Evolutionary conservation across 768 basidiomycete genomes (phyloP), one percentile per base, ranked within the genome.

Genomic region (Boletus reticulatus): DNA sequence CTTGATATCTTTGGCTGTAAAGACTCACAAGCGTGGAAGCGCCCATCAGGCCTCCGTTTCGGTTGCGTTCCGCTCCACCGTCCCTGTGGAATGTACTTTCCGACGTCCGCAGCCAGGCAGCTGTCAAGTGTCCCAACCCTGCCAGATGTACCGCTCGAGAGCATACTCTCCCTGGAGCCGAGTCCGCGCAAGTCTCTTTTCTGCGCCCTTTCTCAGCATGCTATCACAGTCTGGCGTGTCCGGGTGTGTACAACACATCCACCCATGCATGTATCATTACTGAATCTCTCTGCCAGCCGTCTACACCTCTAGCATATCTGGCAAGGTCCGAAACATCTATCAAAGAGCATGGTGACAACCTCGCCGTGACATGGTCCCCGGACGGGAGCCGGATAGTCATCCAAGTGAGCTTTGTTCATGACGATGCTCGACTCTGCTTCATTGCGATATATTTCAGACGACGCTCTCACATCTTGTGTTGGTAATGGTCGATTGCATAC

Each of bases 321-420:
- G 79, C 86, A 32, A 84, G 94, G 51, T 90, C 92, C 36, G 76
- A 84, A 8, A 82, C 83, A 2, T 95, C 92, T 17, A 75, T 96
- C 38, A 70, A 80, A 52, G 87, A 90, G 55, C 94, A 95, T 67
- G 94, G 94, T n/a, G 82, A 85, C 63, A 96, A 94, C 62, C 58
- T 78, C 19, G 73, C 80, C 50, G 83, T 82, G 13, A 80, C 84
- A 63, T 98, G 94, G 94, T 85, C 93, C 17, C 85, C 87, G 50
- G 92, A 94, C 68, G 87, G 89, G 34, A 78, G 78, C 63, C 79
- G 84, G 62, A 83, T 98, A 46, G 83, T 94, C 50, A 81, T 98
- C 20, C 84, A 89, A 73, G 94, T 90, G 54, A 52, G 84, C 70
- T 7, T 19, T 22, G 19, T 43, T 41, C 50, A 32, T 51, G n/a